Conservation (phyloP, 306 rosid genomes). For the Vigna angularis region DNA sequence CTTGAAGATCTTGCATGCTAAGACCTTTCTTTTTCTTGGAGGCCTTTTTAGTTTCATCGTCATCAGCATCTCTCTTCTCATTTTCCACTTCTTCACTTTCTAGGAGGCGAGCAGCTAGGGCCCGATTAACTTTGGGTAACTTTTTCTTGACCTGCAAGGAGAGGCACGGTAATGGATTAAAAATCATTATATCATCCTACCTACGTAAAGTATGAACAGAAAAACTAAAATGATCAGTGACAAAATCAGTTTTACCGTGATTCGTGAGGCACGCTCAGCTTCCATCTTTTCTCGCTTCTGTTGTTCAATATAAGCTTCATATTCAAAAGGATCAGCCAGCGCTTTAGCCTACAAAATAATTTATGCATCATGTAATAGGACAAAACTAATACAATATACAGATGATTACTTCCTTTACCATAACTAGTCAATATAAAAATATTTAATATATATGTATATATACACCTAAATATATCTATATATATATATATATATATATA, state of each 20-base stretch:
- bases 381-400: conserved; percentile 2
- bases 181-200: conserved; percentile 33
- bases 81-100: conserved; percentile 66
- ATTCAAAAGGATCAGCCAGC: conserved; percentile 70
- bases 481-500: too few relatives aligned
- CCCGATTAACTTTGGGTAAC: conserved; percentile 81
- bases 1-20: conserved; percentile 65
- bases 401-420: too few relatives aligned
- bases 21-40: conserved; percentile 81
- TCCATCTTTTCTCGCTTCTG: conserved; percentile 73
- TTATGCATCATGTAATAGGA: conserved; percentile 30
- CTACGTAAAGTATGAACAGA: conserved; percentile 7
- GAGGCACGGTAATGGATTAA: conserved; percentile 40
- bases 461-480: too few relatives aligned
- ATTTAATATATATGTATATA: too few relatives aligned
- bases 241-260: conserved; percentile 60
- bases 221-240: conserved; percentile 21
- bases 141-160: conserved; percentile 73
- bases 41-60: conserved; percentile 58
- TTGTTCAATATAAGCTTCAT: conserved; percentile 67
- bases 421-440: too few relatives aligned
- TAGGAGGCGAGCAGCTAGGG: conserved; percentile 69
- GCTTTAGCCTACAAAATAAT: conserved; percentile 78
- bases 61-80: conserved; percentile 59
- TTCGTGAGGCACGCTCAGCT: conserved; percentile 78